Conservation (phyloP, 176 grass and related monocot genomes). For the Triticum monococcum region DNA sequence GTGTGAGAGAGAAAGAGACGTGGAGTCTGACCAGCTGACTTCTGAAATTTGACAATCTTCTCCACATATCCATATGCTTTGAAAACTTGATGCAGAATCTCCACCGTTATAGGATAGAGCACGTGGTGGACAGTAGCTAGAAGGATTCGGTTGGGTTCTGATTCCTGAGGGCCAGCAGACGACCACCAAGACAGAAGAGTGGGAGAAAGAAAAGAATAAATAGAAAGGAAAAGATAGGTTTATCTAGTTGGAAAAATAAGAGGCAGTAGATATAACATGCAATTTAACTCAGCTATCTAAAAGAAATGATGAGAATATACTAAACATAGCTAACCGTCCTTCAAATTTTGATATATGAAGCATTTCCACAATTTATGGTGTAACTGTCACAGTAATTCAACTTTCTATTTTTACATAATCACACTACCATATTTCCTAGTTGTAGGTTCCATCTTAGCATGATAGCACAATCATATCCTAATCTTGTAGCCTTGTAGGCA, state of each 20-base stretch:
- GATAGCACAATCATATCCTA: neutral
- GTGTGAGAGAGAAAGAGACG: constrained; percentile 34
- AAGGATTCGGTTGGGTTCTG: constrained; percentile 97
- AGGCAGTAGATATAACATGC: constrained; percentile 42
- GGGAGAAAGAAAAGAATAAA: constrained; percentile 61
- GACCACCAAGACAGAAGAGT: constrained; percentile 45
- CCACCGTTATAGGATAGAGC: constrained; percentile 99
- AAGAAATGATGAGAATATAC: constrained; percentile 32
- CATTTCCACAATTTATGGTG: constrained; percentile 8
- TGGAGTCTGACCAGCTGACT: constrained; percentile 85
- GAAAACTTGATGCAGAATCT: constrained; percentile 98
- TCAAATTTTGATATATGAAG: neutral
- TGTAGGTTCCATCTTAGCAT: neutral
- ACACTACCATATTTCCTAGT: neutral
- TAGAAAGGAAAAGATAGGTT: constrained; percentile 52
- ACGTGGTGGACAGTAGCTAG: constrained; percentile 99
- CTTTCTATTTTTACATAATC: neutral
- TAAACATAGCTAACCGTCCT: constrained; percentile 31
- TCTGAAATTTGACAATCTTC: constrained; percentile 99
- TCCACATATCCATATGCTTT: constrained; percentile 96
- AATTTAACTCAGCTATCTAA: constrained; percentile 35
- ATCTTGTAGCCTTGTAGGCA: neutral
- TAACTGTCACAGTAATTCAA: neutral
- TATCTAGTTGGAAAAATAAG: constrained; percentile 45
- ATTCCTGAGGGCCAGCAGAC: constrained; percentile 71